Evolutionary conservation across 2,329 filamentous ascomycete genomes (phyloP).

Genomic region (Colletotrichum coccodes): DNA sequence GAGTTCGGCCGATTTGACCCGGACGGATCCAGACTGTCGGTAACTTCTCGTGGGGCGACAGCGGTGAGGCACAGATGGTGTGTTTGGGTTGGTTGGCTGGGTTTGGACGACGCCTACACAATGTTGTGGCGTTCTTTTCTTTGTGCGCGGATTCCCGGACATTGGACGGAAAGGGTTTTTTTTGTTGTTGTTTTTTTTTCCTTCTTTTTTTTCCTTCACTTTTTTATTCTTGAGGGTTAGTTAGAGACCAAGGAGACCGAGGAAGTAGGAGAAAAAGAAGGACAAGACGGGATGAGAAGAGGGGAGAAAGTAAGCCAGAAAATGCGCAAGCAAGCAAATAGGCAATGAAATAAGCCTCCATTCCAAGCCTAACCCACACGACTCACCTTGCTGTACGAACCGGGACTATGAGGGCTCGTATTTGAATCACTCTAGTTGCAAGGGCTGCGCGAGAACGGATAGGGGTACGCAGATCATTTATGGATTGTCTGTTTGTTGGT

Average conservation of each 20-base stretch:
- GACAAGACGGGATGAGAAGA: neutral
- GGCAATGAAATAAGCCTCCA: neutral
- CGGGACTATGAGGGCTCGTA: slow-evolving; percentile 1
- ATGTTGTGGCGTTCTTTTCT: neutral
- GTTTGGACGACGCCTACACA: neutral
- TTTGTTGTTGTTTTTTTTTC: too few species aligned
- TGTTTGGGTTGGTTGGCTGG: neutral
- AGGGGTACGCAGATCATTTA: slow-evolving; percentile 11
- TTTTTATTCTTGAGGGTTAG: too few species aligned
- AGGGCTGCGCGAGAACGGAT: neutral
- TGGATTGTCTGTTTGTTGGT: slow-evolving; percentile 7
- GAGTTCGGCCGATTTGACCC: slow-evolving; percentile 8
- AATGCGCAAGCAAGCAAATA: slow-evolving; percentile 8
- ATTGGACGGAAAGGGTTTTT: neutral
- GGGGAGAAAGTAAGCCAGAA: slow-evolving; percentile 1
- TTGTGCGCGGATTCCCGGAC: neutral
- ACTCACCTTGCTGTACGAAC: neutral
- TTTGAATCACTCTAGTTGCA: neutral
- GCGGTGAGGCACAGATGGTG: neutral
- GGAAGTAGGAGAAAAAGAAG: neutral
- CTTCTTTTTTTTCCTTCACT: too few species aligned
- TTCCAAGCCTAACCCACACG: slow-evolving; percentile 1
- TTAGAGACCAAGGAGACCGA: neutral
- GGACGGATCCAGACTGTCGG: slow-evolving; percentile 14
- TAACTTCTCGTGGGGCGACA: neutral